Base-by-base conservation (phyloP, 2,329 filamentous ascomycete species). In the Verticillium tricorpus region DNA sequence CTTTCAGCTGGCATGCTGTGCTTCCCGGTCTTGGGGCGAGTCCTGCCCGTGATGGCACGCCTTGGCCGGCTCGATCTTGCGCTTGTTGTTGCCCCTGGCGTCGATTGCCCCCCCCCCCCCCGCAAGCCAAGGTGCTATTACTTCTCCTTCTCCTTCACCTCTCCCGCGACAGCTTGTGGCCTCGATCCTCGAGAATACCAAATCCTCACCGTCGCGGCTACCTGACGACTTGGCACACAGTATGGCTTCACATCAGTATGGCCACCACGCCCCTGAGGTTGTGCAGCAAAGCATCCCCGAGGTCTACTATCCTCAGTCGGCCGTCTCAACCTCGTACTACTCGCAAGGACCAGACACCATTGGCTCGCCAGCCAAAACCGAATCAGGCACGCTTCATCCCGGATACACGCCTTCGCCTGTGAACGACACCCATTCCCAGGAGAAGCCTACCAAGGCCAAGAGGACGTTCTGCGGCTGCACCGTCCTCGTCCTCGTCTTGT, bases 401-500 rank as follows among this genome's bases (percentile, higher is more conserved):
- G 40, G 40, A 22, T 50, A 50, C 40, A 50, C 40, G n/a, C n/a
- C 40, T 12, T 50, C 40, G 9, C 40, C 40, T 22, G 19, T 50
- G 8, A 50, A n/a, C 19, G 40, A 50, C 12, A 50, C n/a, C 19
- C 40, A 50, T n/a, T 50, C 40, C 3, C 40, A 50, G n/a, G 40
- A 12, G 12, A 15, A 54, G 17, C 40, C 17, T 4, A 57, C 37
- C 6, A 64, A 64, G 55, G 22, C 35, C 37, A 63, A 39, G 25
- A 61, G 59, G 50, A 64, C 54, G 7, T 15, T 65, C 39, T 65
- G 63, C 50, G 63, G 63, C 39, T 79, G 74, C 63, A 69, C 74
- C 5, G 58, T 72, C 9, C 58, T 78, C 9, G 74, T 81, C 2
- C 76, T 81, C 40, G 62, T 77, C 28, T 73, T 82, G 14, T 77